Evolutionary conservation across 176 grass and related monocot genomes (phyloP).

Genomic region (Guadua angustifolia): DNA sequence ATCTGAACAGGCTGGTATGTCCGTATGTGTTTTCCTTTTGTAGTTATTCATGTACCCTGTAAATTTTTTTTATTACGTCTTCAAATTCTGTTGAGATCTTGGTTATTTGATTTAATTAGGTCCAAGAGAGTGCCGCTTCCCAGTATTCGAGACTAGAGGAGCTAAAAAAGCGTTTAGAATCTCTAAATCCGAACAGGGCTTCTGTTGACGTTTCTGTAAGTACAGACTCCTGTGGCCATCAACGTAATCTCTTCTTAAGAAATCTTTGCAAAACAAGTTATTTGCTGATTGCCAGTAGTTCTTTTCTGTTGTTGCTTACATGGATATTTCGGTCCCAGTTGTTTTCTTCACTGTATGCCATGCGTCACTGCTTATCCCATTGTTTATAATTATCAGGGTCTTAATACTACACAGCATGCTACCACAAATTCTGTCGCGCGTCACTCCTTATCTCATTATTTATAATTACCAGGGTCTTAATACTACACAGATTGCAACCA

Average conservation of each 20-base stretch:
- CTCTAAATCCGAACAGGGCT: conserved; percentile 67
- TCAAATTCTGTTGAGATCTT: conserved; percentile 31
- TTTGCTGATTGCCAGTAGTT: conserved; percentile 9
- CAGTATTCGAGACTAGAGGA: conserved; percentile 87
- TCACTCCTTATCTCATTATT: conserved; percentile 18
- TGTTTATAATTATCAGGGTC: conserved; percentile 42
- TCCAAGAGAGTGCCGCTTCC: conserved; percentile 80
- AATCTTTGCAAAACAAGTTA: conserved; percentile 9
- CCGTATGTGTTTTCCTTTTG: conserved; percentile 13
- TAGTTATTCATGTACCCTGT: neutral
- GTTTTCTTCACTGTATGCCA: neutral
- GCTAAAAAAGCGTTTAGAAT: conserved; percentile 80
- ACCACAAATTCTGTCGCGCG: conserved; percentile 22
- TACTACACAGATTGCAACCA: conserved; percentile 30
- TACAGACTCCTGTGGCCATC: conserved; percentile 1
- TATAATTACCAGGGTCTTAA: conserved; percentile 46
- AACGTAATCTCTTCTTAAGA: conserved; percentile 1
- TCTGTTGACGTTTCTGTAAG: conserved; percentile 69
- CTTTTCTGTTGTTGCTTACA: neutral
- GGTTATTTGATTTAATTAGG: conserved; percentile 54
- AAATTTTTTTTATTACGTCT: conserved; percentile 4
- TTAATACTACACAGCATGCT: conserved; percentile 38
- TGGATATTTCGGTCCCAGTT: conserved; percentile 1
- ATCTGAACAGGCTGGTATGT: conserved; percentile 74
- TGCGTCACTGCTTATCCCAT: conserved; percentile 20